Evolutionary conservation across 2,329 filamentous ascomycete species (phyloP).

Genomic region (Didymella pomorum): DNA sequence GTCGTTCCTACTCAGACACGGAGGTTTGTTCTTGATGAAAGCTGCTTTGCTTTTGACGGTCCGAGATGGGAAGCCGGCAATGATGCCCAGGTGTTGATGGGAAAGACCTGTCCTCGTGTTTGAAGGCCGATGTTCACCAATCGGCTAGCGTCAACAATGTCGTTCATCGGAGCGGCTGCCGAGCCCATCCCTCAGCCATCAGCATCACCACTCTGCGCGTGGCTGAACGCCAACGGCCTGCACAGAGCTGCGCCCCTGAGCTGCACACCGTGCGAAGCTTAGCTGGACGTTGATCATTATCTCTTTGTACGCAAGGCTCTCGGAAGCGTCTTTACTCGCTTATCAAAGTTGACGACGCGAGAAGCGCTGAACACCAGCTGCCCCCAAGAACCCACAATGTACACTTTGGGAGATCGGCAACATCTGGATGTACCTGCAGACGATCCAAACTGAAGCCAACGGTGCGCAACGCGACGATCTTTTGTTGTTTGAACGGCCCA

Average conservation of each 20-base stretch:
- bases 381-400: not conserved
- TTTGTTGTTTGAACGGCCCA: not conserved
- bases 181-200: not conserved
- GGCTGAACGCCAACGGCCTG: conserved; percentile 4
- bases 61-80: not conserved
- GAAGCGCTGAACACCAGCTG: not conserved
- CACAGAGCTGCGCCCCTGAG: not conserved
- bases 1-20: not conserved
- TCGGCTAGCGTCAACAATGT: not conserved
- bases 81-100: not conserved
- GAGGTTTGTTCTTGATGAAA: not conserved
- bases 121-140: not conserved
- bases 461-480: not conserved
- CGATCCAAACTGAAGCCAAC: not conserved
- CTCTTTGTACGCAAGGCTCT: not conserved
- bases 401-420: conserved; percentile 1
- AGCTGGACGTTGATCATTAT: conserved; percentile 3
- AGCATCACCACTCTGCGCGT: not conserved
- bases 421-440: conserved; percentile 3
- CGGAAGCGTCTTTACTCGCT: not conserved
- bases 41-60: not conserved
- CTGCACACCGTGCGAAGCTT: too few species aligned
- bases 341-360: not conserved
- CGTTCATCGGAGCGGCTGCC: conserved; percentile 3
- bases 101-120: not conserved